phyloP scores from a whole-genome alignment of 2,329 filamentous ascomycete genomes.

The Tympanopsis confertula region DNA sequence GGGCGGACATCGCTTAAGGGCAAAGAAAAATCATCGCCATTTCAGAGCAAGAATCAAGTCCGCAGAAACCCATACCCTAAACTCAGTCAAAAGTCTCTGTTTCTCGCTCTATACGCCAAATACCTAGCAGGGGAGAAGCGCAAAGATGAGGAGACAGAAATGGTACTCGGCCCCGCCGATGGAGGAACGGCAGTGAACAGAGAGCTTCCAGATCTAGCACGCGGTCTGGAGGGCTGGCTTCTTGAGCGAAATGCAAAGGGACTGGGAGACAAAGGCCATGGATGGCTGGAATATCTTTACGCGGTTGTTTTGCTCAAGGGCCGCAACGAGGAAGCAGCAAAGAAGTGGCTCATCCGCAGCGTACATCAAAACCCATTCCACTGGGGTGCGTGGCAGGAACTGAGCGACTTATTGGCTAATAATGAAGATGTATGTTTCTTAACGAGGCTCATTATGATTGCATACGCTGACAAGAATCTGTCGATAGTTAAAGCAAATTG shows the following conservation, averaged over 20 bases:
- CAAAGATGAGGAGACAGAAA: conserved; percentile 66
- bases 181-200: conserved; percentile 55
- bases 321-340: conserved; percentile 57
- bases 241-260: conserved; percentile 29
- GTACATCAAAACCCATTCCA: conserved; percentile 59
- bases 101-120: conserved; percentile 59
- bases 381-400: conserved; percentile 64
- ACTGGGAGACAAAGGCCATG: conserved; percentile 36
- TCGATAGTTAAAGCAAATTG: conserved; percentile 38
- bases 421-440: conserved; percentile 43
- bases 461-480: too few relatives aligned
- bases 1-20: conserved; percentile 24
- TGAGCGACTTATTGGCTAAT: conserved; percentile 48
- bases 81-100: conserved; percentile 58
- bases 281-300: conserved; percentile 61
- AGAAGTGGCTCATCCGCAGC: conserved; percentile 53
- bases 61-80: conserved; percentile 7
- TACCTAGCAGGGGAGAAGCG: conserved; percentile 64
- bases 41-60: too few relatives aligned
- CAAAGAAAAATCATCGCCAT: conserved; percentile 1
- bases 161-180: conserved; percentile 62
- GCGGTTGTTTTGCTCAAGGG: conserved; percentile 56
- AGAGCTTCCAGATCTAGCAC: conserved; percentile 47
- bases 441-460: too few relatives aligned
- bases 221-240: conserved; percentile 55